Evolutionary conservation across 768 basidiomycete species (phyloP), one percentile per base, ranked within the genome.

Genomic region (Hypsizygus marmoreus): DNA sequence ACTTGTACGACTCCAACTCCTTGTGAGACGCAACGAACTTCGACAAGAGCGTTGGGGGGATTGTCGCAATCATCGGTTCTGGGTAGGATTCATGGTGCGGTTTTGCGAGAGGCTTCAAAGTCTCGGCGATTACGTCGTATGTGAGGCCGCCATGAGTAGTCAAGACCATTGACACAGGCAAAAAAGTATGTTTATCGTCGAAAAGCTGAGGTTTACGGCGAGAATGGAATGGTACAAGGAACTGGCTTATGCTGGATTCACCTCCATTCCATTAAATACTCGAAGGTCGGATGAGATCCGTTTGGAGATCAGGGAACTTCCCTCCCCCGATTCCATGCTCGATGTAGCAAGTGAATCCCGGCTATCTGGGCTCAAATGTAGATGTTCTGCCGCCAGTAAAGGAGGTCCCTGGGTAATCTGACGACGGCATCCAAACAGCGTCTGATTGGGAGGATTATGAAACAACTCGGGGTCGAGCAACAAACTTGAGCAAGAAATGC

Each of bases 1-100:
- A 85, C 86, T 72, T 75, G 71, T 82, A 79, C 10, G 51, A 57
- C 51, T 83, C 72, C 14, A 86, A 74, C 30, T 85, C 81, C 40
- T 68, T 64, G 47, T 79, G 65, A 17, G 75, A 67, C 7, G 73
- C 68, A 25, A 82, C 48, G 61, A 85, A 72, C 38, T 64, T 65
- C 30, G 51, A 54, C 23, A 69, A 61, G 47, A 62, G 53, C 24
- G 54, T 59, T 16, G 54, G 43, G 7, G 44, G 29, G 11, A 35
- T 49, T 20, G 40, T 41, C 12, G 38, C 36, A 30, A 20, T 9
- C 7, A 14, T 0, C 7, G 28, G 22, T 22, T 38, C 19, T 19
- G 32, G 5, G 40, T 20, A 6, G 5, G 31, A n/a, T 32, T 40
- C 9, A 10, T 17, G 10, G 34, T 19, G n/a, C 12, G 32, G n/a